Conservation (phyloP, 2,329 filamentous ascomycete genomes). For the Aspergillus nomiae region DNA sequence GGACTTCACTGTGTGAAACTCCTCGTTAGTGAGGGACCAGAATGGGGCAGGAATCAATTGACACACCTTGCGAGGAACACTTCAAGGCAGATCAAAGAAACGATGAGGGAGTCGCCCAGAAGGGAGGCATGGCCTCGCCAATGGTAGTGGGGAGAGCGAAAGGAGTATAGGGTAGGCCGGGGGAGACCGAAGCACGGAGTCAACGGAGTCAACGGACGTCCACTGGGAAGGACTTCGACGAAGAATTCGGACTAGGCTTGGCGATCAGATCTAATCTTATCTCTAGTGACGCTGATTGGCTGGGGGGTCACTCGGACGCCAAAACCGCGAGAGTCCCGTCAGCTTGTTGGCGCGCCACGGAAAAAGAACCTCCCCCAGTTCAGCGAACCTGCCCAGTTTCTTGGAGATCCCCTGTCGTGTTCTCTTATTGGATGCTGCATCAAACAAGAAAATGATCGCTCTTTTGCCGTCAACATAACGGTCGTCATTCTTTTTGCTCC, state of each 20-base stretch:
- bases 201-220: not conserved
- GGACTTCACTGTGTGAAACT: slow-evolving; percentile 6
- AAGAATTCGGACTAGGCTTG: slow-evolving; percentile 26
- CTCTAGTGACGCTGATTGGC: slow-evolving; percentile 32
- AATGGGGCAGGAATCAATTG: not conserved
- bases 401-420: slow-evolving; percentile 3
- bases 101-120: not conserved
- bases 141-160: slow-evolving; percentile 12
- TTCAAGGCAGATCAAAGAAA: not conserved
- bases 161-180: slow-evolving; percentile 1
- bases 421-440: not conserved
- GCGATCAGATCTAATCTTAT: slow-evolving; percentile 46
- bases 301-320: not conserved
- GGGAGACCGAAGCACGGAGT: not conserved
- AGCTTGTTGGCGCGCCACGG: slow-evolving; percentile 8
- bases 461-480: slow-evolving; percentile 21
- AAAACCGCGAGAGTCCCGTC: not conserved
- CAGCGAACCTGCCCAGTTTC: slow-evolving; percentile 3
- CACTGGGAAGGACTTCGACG: not conserved
- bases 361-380: slow-evolving; percentile 4
- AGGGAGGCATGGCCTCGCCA: slow-evolving; percentile 11
- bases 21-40: not conserved
- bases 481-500: slow-evolving; percentile 14
- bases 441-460: slow-evolving; percentile 23
- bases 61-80: not conserved